phyloP scores from a whole-genome alignment of 1,284 basidiomycete genomes.

The Singerocomus rubriflavus region DNA sequence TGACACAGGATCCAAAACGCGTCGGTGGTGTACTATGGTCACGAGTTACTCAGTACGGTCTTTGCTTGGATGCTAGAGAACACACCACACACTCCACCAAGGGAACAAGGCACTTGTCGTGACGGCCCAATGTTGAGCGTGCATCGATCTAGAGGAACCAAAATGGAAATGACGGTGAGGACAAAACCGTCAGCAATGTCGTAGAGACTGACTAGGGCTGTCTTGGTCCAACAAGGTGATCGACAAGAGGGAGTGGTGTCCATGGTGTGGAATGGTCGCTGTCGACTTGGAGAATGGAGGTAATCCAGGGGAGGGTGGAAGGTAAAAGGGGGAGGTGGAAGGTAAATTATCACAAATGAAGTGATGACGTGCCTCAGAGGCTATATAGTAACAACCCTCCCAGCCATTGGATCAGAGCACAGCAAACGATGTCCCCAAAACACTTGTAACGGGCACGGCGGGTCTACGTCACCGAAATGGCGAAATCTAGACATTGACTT shows the following conservation, averaged over 20 bases:
- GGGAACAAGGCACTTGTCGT: constrained; percentile 4
- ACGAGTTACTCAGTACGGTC: not conserved
- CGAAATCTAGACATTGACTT: not conserved
- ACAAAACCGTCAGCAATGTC: not conserved
- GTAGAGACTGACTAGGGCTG: constrained; percentile 16
- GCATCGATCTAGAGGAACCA: constrained; percentile 11
- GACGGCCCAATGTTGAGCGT: not conserved
- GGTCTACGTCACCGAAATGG: not conserved
- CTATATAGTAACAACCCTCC: constrained; percentile 22
- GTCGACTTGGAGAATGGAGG: not conserved
- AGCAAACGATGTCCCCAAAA: constrained; percentile 12
- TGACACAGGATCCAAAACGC: constrained; percentile 7
- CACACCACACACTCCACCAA: constrained; percentile 10
- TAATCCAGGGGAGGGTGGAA: not conserved
- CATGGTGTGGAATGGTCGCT: constrained; percentile 10
- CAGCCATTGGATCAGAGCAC: constrained; percentile 21
- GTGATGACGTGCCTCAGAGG: constrained; percentile 1
- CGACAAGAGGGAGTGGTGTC: not conserved
- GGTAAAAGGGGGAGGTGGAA: not conserved
- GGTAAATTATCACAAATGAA: constrained; percentile 1
- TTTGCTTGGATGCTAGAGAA: not conserved
- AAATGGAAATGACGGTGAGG: not conserved
- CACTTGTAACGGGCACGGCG: constrained; percentile 8
- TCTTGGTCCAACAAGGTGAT: not conserved
- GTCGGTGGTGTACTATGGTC: constrained; percentile 2